Conservation (phyloP, 805 yeast species). For the Pichia insulana region DNA sequence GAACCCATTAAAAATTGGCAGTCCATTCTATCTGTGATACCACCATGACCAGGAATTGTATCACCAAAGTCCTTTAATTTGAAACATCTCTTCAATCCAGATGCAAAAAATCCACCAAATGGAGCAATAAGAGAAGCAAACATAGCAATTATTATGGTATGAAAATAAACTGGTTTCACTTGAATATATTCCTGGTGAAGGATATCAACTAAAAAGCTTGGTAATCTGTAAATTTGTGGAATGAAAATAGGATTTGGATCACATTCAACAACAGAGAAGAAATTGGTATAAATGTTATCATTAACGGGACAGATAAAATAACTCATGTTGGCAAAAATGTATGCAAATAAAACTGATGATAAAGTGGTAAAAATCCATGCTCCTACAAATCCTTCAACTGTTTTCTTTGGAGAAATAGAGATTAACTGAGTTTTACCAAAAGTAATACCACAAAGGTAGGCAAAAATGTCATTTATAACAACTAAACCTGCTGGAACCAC, state of each 20-base stretch:
- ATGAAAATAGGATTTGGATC: constrained; percentile 84
- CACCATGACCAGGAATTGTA: constrained; percentile 98
- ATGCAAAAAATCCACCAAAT: constrained; percentile 96
- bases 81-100: constrained; percentile 94
- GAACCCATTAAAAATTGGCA: constrained; percentile 98
- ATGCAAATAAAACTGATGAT: constrained; percentile 60
- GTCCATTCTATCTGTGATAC: constrained; percentile 94
- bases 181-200: constrained; percentile 38
- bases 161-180: constrained; percentile 84
- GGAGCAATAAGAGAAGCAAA: constrained; percentile 97
- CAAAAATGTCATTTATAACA: constrained; percentile 90
- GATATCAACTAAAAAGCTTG: constrained; percentile 49
- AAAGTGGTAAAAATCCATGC: constrained; percentile 93
- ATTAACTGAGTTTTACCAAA: constrained; percentile 90
- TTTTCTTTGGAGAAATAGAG: constrained; percentile 92
- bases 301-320: constrained; percentile 84
- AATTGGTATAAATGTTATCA: constrained; percentile 31
- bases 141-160: constrained; percentile 75
- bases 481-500: constrained; percentile 86
- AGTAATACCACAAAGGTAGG: constrained; percentile 93
- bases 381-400: constrained; percentile 94
- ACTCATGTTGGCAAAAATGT: constrained; percentile 51
- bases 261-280: constrained; percentile 58
- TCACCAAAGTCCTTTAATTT: constrained; percentile 96
- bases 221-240: constrained; percentile 70